These are phyloP conservation scores for Microbotryum scabiosae DNA, from an alignment of 1,284 basidiomycete genomes.

Conservation along the genomic window DNA sequence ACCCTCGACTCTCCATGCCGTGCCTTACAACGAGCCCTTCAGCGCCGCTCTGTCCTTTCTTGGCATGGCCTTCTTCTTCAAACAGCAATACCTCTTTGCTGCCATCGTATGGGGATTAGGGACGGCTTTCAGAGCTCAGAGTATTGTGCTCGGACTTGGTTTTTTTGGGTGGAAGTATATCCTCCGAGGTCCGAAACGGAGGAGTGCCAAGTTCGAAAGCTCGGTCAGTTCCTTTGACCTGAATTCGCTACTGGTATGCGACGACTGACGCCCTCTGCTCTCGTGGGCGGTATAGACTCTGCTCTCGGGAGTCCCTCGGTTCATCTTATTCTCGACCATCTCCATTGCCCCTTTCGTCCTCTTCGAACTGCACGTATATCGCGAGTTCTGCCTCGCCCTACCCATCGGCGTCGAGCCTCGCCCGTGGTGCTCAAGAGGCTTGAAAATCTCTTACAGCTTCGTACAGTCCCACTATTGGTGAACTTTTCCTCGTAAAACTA, in stretches of 20 bases:
- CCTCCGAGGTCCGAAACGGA: constrained; percentile 4
- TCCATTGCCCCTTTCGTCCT: constrained; percentile 57
- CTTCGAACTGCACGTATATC: constrained; percentile 61
- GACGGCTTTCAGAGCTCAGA: constrained; percentile 69
- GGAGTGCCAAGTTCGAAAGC: not conserved
- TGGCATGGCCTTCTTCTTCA: constrained; percentile 46
- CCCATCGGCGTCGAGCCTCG: constrained; percentile 16
- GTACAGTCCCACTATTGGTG: constrained; percentile 77
- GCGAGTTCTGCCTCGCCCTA: constrained; percentile 51
- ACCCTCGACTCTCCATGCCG: constrained; percentile 60
- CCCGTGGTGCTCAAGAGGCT: constrained; percentile 56
- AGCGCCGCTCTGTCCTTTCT: constrained; percentile 69
- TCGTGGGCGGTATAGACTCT: constrained; percentile 32
- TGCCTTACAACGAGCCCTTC: constrained; percentile 74
- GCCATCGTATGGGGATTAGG: constrained; percentile 59
- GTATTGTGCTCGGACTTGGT: constrained; percentile 57
- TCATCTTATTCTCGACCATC: constrained; percentile 45
- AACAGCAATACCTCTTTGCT: constrained; percentile 49
- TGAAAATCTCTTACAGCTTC: constrained; percentile 71
- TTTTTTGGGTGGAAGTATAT: constrained; percentile 60
- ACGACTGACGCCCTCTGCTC: not conserved
- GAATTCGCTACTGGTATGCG: not conserved
- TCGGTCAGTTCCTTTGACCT: not conserved
- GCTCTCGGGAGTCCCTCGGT: constrained; percentile 35
- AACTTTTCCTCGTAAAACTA: constrained; percentile 12